phyloP scores from a whole-genome alignment of 148 eudicot genomes.

The Rhododendron kiyosumense region DNA sequence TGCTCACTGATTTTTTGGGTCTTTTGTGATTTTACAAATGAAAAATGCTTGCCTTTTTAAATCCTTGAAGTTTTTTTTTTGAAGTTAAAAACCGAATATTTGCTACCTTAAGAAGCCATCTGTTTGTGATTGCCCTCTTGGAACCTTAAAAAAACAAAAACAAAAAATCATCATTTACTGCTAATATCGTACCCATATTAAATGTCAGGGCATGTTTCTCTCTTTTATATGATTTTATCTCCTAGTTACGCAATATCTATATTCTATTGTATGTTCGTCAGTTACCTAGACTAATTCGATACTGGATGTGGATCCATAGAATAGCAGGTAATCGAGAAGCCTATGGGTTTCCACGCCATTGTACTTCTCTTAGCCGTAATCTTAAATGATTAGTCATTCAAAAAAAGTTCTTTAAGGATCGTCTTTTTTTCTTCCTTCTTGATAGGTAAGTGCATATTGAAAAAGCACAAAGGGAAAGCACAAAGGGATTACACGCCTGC shows the following conservation, averaged over 20 bases:
- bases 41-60: not conserved
- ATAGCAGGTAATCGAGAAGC: not conserved
- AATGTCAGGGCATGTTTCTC: not conserved
- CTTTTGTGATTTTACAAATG: not conserved
- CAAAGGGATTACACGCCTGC: not conserved
- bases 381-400: not conserved
- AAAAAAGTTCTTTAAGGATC: not conserved
- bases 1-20: not conserved
- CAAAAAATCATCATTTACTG: not conserved
- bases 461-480: not conserved
- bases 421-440: not conserved
- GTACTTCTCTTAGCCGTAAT: not conserved
- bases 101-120: not conserved
- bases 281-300: not conserved
- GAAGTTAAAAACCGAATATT: not conserved
- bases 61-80: not conserved
- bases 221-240: not conserved
- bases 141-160: not conserved
- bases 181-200: not conserved
- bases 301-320: not conserved
- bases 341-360: not conserved
- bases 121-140: not conserved
- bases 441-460: not conserved
- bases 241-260: not conserved
- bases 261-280: not conserved